Evolutionary conservation across 352 stramenopile species (phyloP).

Genomic region (Globisporangium irregulare): DNA sequence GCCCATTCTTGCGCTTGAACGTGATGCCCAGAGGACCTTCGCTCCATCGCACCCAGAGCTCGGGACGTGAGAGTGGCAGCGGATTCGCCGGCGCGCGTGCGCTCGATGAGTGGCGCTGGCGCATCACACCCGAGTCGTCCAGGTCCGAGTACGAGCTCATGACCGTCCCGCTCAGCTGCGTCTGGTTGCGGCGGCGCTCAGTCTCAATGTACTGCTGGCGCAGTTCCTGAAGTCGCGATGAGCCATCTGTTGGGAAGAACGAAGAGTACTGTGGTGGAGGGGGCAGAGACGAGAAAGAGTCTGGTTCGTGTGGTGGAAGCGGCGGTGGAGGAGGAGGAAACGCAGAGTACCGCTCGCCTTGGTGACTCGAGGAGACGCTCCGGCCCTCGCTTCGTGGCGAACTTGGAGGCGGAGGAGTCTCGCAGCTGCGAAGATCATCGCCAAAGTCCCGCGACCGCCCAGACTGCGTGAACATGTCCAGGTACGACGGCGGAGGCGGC

Average conservation of each 20-base stretch:
- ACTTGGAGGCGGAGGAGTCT: constrained; percentile 1
- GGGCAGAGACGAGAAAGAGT: constrained; percentile 14
- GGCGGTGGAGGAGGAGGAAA: constrained; percentile 2
- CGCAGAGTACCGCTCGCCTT: background rate
- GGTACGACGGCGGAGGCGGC: constrained; percentile 35
- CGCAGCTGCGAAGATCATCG: background rate
- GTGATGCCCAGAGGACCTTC: constrained; percentile 76
- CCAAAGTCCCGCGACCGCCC: constrained; percentile 19
- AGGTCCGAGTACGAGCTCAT: constrained; percentile 67
- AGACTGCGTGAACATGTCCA: constrained; percentile 36
- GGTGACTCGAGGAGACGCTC: constrained; percentile 20
- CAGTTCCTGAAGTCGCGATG: constrained; percentile 45
- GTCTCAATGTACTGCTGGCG: constrained; percentile 70
- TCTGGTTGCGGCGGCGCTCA: constrained; percentile 54
- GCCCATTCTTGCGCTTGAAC: constrained; percentile 74
- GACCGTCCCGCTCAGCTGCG: constrained; percentile 25
- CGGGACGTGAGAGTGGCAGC: constrained; percentile 33
- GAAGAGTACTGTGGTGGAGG: constrained; percentile 25
- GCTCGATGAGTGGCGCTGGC: constrained; percentile 13
- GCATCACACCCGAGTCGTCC: constrained; percentile 62
- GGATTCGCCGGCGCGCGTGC: constrained; percentile 2
- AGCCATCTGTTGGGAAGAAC: constrained; percentile 10
- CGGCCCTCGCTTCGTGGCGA: constrained; percentile 23
- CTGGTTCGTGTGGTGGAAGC: constrained; percentile 5
- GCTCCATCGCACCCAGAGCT: constrained; percentile 71